Evolutionary conservation across 2,329 filamentous ascomycete species (phyloP).

Genomic region (Colletotrichum endophyticum): DNA sequence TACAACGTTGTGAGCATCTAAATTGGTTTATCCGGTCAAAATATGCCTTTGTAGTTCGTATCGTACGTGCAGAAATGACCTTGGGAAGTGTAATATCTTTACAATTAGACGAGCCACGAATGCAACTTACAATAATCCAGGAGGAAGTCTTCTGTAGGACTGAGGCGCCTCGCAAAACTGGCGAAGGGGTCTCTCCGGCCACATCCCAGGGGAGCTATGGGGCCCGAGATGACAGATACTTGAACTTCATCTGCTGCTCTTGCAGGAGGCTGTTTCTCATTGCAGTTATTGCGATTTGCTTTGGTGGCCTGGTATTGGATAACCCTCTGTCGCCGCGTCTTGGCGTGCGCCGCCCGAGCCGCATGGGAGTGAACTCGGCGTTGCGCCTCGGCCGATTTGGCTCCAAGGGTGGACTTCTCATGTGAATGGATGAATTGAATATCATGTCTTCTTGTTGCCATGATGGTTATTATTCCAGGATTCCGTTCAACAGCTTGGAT

Average conservation of each 20-base stretch:
- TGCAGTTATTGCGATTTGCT: not conserved
- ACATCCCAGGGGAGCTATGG: not conserved
- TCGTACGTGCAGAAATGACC: not conserved
- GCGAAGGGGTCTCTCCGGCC: not conserved
- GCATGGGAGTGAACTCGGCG: not conserved
- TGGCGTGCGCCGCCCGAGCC: not conserved
- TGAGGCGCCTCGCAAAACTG: not conserved
- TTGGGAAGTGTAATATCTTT: not conserved
- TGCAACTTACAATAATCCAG: not conserved
- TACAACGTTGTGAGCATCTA: not conserved
- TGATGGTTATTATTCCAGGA: accelerated
- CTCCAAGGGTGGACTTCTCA: not conserved
- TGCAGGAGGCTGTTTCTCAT: not conserved
- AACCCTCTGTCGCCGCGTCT: not conserved
- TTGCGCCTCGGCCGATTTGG: not conserved
- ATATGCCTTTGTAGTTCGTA: too few species aligned
- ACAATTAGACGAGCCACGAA: too few species aligned
- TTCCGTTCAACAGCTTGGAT: not conserved
- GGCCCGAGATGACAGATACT: not conserved
- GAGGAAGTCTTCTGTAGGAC: not conserved
- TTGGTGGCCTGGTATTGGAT: not conserved
- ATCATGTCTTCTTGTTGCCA: not conserved
- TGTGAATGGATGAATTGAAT: not conserved
- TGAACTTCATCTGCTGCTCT: not conserved
- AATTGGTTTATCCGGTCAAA: too few species aligned